Evolutionary conservation across 2,329 filamentous ascomycete genomes (phyloP), one percentile per base, ranked within the genome.

Genomic region (Clonostachys sp.): DNA sequence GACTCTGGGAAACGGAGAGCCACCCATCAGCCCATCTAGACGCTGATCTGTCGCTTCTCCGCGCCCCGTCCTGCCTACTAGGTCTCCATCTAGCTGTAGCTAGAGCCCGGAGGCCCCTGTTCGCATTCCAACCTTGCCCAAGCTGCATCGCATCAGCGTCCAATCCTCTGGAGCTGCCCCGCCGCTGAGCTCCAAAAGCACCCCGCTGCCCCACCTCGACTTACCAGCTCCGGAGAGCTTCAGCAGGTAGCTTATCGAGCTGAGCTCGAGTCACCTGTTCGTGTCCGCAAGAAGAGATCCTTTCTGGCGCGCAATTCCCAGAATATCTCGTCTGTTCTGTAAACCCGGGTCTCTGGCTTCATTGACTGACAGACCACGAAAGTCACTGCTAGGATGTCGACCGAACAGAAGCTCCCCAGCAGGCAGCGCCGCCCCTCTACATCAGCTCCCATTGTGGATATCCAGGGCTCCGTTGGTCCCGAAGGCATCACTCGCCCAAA

Each of bases 401-500:
- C 62, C 48, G 59, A 67, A 47, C 62, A 65, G 52, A 52, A 62
- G 45, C 51, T 81, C 45, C 75, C 79, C 45, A 70, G 72, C 39
- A 80, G 89, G 55, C 84, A 96, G 76, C 86, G 91, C 57, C 87
- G 82, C 56, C 90, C 88, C 49, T 95, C 90, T 17, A 86, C 80
- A 49, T 83, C 87, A 55, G 89, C 89, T 57, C 91, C 91, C 42
- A 85, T 96, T 57, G 82, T 88, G 54, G 90, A 96, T 63, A 85
- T 97, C 52, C 79, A 89, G 66, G 91, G 91, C 54, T 86, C 89
- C 16, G 83, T 96, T 48, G 87, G 87, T n/a, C 90, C 91, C 39
- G 86, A 85, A 40, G 92, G 95, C 64, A 85, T 87, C 70, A 83
- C 80, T 24, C 81, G 94, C 51, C 94, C 94, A 42, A 99, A 97